Base-by-base conservation (phyloP, 2,329 filamentous ascomycete species). In the Aureobasidium sp. region DNA sequence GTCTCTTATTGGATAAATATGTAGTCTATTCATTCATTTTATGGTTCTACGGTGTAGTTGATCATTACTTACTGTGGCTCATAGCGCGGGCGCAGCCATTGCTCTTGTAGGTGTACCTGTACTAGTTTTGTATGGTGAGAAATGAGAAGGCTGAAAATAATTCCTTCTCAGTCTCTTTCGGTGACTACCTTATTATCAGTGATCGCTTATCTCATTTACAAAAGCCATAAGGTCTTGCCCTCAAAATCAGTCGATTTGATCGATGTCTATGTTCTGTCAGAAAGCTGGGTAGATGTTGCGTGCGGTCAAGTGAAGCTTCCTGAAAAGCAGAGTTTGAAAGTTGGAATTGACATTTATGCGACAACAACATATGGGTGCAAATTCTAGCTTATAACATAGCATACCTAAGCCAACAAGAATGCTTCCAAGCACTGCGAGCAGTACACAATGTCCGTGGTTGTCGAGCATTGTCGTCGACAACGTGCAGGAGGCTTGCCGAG, bases 11-110 rank as follows among this genome's bases (percentile, higher is more conserved):
- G n/a, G n/a, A n/a, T n/a, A n/a, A n/a, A n/a, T n/a, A n/a, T n/a
- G 24, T 24, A 24, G 24, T 24, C 24, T 24, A 24, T 24, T 24
- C 24, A 24, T 24, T 29, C 27, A 1, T 6, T 29, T 7, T 29
- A 29, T 53, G 50, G 50, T 53, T 53, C 50, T 53, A 33, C 40
- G 35, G 50, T 53, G 35, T 53, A 53, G 50, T 53, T 40, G 50
- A 33, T 53, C 40, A 40, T 53, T 33, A 53, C 35, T 40, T 40
- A 29, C 50, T 53, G 50, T 53, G 40, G 40, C 50, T 40, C 50
- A 53, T 22, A 53, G 50, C 50, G 35, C 35, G 33, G 35, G 50
- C 50, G 50, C 35, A 53, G 40, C 40, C 50, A 53, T 53, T 40
- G 19, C 27, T 53, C 40, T 53, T 53, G 22, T 6, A 11, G 1